Base-by-base conservation (phyloP, 805 yeast genomes). In the Pichia cephalocereana region DNA sequence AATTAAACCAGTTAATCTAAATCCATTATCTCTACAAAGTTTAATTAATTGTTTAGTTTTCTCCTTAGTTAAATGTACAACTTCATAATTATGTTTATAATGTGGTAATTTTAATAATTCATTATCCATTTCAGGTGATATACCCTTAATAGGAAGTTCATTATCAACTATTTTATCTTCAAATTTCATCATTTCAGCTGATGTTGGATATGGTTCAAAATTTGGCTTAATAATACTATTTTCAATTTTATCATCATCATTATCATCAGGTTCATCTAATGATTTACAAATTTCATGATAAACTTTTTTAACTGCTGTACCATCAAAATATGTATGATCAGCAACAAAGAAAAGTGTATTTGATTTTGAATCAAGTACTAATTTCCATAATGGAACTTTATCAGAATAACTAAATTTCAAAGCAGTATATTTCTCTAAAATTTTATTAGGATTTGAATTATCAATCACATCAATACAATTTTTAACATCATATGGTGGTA, bases 261-360 rank as follows among this genome's bases (percentile, higher is more conserved):
- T 17, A 32, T 15, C 37, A 10, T 34, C 17, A 5, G 23, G 23
- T 19, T 19, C 23, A 19, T 37, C 37, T 2, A 51, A 7, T 9
- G 38, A 27, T 2, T 48, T 41, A 12, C 41, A 44, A 11, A 44
- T 43, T 5, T 17, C 19, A 17, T 36, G 15, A 28, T 45, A 49
- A 30, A 52, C 47, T 11, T 46, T 31, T 19, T 50, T 50, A 12
- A 45, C 54, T 4, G 51, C 47, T 8, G 52, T 52, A 28, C 54
- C 54, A 27, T 52, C 54, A 28, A 49, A 49, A 27, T 40, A 41
- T 9, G 37, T 38, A 38, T 52, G 54, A 18, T 49, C 48, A 6
- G 36, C 38, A 38, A 52, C 34, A 30, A 52, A 52, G 26, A 46
- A 49, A 8, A 52, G 23, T 2, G 46, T 38, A 17, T 41, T 48